Percentiles rank a stretch among this genome's conserved stretches.
These are phyloP conservation scores for Pichia heedii DNA, from an alignment of 805 yeast genomes.

Conservation along the genomic window DNA sequence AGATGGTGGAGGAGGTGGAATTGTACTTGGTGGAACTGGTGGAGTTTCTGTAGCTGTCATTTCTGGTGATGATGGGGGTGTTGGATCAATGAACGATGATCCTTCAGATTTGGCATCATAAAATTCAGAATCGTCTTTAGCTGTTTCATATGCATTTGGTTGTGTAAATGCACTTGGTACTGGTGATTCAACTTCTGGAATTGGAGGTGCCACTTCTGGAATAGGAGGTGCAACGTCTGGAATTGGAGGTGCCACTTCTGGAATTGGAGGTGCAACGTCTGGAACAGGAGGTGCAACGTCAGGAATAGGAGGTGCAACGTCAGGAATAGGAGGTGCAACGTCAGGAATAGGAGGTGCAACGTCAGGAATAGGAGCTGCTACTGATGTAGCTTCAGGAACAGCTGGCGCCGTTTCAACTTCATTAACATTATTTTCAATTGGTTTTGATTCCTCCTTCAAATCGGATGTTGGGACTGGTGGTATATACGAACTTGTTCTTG, in stretches of 20 bases:
- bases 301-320: neutral
- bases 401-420: neutral
- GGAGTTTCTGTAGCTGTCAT: constrained; percentile 19
- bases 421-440: neutral
- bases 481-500: constrained; percentile 18
- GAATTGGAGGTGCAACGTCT: neutral
- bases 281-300: constrained; percentile 1
- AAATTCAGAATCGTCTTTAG: constrained; percentile 6
- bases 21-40: constrained; percentile 20
- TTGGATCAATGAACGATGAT: constrained; percentile 15
- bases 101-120: constrained; percentile 14
- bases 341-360: neutral
- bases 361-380: neutral
- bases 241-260: neutral
- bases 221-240: neutral
- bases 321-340: neutral
- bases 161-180: constrained; percentile 17
- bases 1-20: constrained; percentile 31
- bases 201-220: constrained; percentile 5
- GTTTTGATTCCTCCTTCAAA: neutral
- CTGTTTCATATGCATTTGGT: constrained; percentile 1
- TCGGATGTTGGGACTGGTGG: constrained; percentile 6
- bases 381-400: neutral
- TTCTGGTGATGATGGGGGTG: constrained; percentile 24
- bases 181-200: constrained; percentile 13